phyloP scores from a whole-genome alignment of 306 rosid genomes.

The Macrotyloma uniflorum region DNA sequence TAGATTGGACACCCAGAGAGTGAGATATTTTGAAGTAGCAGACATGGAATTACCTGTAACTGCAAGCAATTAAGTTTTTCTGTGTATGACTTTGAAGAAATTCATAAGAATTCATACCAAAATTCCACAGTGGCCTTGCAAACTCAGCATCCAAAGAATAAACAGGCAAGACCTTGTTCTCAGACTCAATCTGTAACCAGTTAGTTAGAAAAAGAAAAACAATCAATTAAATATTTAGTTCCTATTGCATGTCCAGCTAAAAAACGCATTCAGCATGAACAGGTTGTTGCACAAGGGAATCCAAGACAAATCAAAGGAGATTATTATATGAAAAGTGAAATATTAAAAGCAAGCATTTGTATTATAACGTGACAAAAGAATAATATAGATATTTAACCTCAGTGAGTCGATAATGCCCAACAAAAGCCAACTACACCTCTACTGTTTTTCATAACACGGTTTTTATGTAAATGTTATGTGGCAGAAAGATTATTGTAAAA shows the following conservation, averaged over 20 bases:
- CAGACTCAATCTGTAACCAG: constrained; percentile 71
- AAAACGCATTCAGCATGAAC: constrained; percentile 32
- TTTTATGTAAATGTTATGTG: background rate
- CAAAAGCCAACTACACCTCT: background rate
- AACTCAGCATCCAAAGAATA: constrained; percentile 84
- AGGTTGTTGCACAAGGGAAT: background rate
- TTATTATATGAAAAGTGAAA: background rate
- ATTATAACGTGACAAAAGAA: background rate
- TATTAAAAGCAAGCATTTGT: background rate
- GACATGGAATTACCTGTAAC: constrained; percentile 69
- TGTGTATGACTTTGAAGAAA: constrained; percentile 49
- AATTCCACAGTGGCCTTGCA: constrained; percentile 82
- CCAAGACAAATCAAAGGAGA: background rate
- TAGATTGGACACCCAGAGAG: constrained; percentile 20
- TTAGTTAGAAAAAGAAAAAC: background rate
- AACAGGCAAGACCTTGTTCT: constrained; percentile 67
- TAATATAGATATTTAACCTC: constrained; percentile 6
- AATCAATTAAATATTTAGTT: background rate
- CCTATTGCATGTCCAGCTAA: constrained; percentile 1
- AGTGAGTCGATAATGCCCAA: background rate
- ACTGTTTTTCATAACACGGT: background rate
- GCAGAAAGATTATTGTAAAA: background rate
- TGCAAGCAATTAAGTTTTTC: constrained; percentile 71
- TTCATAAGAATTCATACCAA: constrained; percentile 88
- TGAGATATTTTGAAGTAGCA: constrained; percentile 10